Evolutionary conservation across 495 filamentous ascomycete species (phyloP).

Genomic region (Sordaria brevicollis): DNA sequence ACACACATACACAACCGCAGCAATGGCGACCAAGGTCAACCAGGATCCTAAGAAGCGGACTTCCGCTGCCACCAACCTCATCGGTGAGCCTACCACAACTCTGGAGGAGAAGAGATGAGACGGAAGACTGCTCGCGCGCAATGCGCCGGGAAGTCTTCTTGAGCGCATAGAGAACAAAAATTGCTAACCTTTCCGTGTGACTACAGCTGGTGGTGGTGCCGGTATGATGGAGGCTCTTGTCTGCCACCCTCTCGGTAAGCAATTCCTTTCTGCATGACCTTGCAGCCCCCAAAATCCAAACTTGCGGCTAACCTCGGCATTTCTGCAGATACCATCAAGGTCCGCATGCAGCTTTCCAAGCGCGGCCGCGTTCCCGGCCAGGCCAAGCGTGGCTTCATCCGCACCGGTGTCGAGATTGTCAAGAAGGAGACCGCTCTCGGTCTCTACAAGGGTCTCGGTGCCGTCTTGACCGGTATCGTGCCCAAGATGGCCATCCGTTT

Average conservation of each 20-base stretch:
- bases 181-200: conserved; percentile 5
- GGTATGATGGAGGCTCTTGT: conserved; percentile 99
- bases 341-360: conserved; percentile 96
- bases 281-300: not conserved
- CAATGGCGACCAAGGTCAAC: conserved; percentile 36
- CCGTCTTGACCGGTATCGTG: conserved; percentile 91
- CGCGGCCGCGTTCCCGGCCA: conserved; percentile 74
- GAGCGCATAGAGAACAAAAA: conserved; percentile 7
- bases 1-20: conserved; percentile 4
- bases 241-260: conserved; percentile 87
- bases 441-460: conserved; percentile 93
- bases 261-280: not conserved
- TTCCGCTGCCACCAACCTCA: conserved; percentile 83
- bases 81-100: conserved; percentile 49
- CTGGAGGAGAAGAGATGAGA: not conserved
- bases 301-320: not conserved
- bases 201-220: conserved; percentile 84
- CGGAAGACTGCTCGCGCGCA: not conserved
- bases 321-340: conserved; percentile 80
- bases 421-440: conserved; percentile 81
- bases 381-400: conserved; percentile 76
- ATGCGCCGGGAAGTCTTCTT: not conserved
- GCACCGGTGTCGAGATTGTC: conserved; percentile 80
- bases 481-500: conserved; percentile 99
- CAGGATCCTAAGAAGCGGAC: conserved; percentile 69